Evolutionary conservation across 2,329 filamentous ascomycete genomes (phyloP), one percentile per base, ranked within the genome.

Genomic region (Colletotrichum karsti): DNA sequence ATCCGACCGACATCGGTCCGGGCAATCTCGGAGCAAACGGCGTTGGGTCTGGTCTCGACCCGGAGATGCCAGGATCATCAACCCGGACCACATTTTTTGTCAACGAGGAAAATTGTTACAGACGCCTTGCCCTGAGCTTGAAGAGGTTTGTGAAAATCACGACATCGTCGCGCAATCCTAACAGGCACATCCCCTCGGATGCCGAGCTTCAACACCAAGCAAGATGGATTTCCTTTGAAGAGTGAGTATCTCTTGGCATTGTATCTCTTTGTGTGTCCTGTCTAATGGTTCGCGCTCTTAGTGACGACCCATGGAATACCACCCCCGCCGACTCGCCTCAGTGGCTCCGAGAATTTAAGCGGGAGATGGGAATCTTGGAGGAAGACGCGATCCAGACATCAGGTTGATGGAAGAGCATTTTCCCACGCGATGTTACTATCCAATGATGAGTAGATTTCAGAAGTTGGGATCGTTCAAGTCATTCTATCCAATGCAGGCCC

Each of bases 281-380:
- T 4, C 6, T 48, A 3, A n/a, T n/a, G 42, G 15, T 15, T 37
- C 3, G n/a, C 7, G 20, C 3, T 1, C 2, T 5, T 4, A 69
- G 67, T 6, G 78, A 79, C 26, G 80, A 81, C 57, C 75, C 77
- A 2, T 82, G 79, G 80, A 81, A 82, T 53, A 79, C 80, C 53
- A 82, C 79, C 3, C 73, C 74, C 3, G 73, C 76, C 1, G 80
- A 82, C 62, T 77, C 81, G 53, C 70, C 72, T 7, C 68, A 75
- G 3, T 78, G 78, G 72, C 67, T 82, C 5, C 70, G 50, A 9
- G 54, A 70, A 18, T 71, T 70, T n/a, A 71, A 66, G 42, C 56
- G 66, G 0, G 62, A 66, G 13, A 61, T 53, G 55, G 56, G 62
- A 1, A 66, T 61, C 15, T 41, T 60, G 1, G 48, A 69, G 3